phyloP scores from a whole-genome alignment of 306 rosid species.

The Spatholobus suberectus region DNA sequence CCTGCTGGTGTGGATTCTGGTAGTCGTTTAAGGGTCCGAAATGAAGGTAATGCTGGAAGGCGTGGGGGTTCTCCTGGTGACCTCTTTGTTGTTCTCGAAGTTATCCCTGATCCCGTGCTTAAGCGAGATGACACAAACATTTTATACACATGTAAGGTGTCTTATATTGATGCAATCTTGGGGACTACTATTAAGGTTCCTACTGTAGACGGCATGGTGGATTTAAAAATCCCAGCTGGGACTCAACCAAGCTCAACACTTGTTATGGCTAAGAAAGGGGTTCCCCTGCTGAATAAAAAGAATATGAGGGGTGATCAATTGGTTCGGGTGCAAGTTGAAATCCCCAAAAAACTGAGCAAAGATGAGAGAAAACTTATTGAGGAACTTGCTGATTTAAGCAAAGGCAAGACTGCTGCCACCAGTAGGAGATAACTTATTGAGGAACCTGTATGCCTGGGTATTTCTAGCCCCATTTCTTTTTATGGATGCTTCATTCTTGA shows the following conservation, averaged over 20 bases:
- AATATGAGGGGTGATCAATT: conserved; percentile 97
- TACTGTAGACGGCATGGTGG: conserved; percentile 83
- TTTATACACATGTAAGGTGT: conserved; percentile 81
- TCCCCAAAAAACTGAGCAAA: conserved; percentile 80
- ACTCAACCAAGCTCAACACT: conserved; percentile 96
- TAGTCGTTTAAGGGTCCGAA: conserved; percentile 94
- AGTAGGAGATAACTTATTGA: conserved; percentile 39
- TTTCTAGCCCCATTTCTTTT: conserved; percentile 20
- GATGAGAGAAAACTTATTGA: conserved; percentile 87
- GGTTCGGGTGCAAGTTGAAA: conserved; percentile 97
- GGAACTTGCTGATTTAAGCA: conserved; percentile 91
- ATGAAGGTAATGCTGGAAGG: conserved; percentile 95
- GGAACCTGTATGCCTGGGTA: neutral
- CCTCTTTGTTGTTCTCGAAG: conserved; percentile 89
- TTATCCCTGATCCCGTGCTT: conserved; percentile 87
- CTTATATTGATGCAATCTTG: conserved; percentile 89
- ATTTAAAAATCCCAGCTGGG: conserved; percentile 61
- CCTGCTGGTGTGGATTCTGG: conserved; percentile 98
- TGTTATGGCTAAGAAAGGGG: conserved; percentile 97
- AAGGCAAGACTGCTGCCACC: conserved; percentile 65
- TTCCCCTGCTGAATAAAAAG: conserved; percentile 83
- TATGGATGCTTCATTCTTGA: conserved; percentile 37
- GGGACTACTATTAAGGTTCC: conserved; percentile 91
- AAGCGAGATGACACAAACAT: conserved; percentile 97
- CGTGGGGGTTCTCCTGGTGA: conserved; percentile 94